Evolutionary conservation across 1,284 basidiomycete species (phyloP).

Genomic region (Boletus coffeatus): DNA sequence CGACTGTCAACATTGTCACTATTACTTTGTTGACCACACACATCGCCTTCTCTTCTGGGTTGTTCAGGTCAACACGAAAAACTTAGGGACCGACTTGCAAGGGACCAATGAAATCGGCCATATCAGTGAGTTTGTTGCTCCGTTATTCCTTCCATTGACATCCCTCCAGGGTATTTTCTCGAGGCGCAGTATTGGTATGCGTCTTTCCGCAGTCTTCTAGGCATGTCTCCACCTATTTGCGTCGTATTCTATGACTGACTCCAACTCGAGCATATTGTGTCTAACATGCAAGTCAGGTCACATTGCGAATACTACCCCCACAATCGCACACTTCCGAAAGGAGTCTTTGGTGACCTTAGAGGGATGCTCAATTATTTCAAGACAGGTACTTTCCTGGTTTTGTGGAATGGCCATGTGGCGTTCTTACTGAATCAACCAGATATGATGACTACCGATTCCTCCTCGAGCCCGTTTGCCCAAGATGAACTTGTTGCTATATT

Average conservation of each 20-base stretch:
- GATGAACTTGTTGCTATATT: constrained; percentile 8
- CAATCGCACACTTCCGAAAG: constrained; percentile 2
- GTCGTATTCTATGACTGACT: constrained; percentile 1
- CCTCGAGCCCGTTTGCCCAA: constrained; percentile 17
- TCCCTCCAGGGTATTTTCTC: constrained; percentile 13
- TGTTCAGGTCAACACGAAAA: background rate
- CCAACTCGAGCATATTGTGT: background rate
- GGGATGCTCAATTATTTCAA: constrained; percentile 18
- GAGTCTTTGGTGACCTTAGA: constrained; percentile 12
- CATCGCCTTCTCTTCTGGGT: constrained; percentile 21
- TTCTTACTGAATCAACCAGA: constrained; percentile 6
- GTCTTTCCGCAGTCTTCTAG: background rate
- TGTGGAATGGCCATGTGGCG: background rate
- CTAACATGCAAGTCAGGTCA: constrained; percentile 9
- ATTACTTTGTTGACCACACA: constrained; percentile 21
- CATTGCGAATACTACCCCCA: constrained; percentile 22
- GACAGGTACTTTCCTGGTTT: constrained; percentile 8
- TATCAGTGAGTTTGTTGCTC: constrained; percentile 14
- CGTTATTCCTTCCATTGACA: constrained; percentile 1
- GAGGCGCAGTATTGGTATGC: constrained; percentile 15
- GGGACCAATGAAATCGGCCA: constrained; percentile 7
- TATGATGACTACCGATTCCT: constrained; percentile 20
- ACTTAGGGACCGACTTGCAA: constrained; percentile 6
- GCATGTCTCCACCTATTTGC: background rate
- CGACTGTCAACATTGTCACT: constrained; percentile 1